Conservation (phyloP, 2,329 filamentous ascomycete genomes). For the Neonectria neomacrospora region DNA sequence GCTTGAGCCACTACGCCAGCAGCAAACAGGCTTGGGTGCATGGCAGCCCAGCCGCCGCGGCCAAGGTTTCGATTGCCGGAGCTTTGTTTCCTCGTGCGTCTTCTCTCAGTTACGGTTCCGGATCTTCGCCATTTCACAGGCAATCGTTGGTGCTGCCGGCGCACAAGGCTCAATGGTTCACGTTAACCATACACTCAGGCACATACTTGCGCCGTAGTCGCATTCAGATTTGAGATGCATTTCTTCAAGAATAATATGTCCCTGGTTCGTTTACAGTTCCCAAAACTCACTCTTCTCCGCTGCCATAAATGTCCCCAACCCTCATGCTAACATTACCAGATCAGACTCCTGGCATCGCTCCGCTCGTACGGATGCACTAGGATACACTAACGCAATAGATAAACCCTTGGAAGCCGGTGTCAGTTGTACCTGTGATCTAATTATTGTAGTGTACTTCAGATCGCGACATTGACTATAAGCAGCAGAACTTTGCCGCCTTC, state of each 20-base stretch:
- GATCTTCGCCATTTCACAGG: neutral
- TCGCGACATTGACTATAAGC: no score
- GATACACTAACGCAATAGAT: no score
- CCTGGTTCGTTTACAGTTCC: neutral
- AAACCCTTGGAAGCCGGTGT: no score
- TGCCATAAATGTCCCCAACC: neutral
- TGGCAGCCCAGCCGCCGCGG: neutral
- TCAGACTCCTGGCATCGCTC: neutral
- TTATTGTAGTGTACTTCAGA: no score
- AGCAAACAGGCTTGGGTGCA: neutral
- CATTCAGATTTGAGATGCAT: neutral
- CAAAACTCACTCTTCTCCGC: neutral
- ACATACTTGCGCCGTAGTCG: neutral
- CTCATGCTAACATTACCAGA: neutral
- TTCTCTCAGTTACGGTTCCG: neutral
- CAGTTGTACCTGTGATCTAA: no score
- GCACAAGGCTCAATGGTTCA: neutral
- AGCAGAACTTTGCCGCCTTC: no score
- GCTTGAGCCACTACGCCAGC: neutral
- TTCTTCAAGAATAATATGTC: neutral
- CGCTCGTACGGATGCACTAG: no score
- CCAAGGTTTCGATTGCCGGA: neutral
- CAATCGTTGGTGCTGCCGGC: neutral
- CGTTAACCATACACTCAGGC: neutral
- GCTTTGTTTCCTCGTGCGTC: neutral